Percentiles rank a stretch among this genome's conserved stretches.
Evolutionary conservation across 2,329 filamentous ascomycete genomes (phyloP).

Genomic region (Coniella vitis): DNA sequence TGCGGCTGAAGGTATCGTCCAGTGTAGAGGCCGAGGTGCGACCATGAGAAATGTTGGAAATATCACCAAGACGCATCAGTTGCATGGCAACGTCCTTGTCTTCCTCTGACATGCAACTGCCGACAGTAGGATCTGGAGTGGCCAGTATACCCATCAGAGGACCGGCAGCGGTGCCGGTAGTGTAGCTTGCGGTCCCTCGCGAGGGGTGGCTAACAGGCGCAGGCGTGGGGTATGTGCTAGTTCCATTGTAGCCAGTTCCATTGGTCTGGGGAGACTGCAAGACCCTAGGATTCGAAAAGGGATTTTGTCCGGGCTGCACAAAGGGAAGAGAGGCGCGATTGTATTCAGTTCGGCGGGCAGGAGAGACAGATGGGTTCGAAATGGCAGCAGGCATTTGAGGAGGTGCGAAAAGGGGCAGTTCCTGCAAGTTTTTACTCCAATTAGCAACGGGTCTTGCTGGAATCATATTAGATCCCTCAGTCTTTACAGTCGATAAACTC

Average conservation of each 20-base stretch:
- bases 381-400: conserved; percentile 87
- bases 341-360: conserved; percentile 72
- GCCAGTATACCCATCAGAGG: conserved; percentile 59
- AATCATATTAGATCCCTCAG: background rate
- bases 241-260: conserved; percentile 44
- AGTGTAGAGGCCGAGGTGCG: conserved; percentile 88
- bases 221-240: conserved; percentile 57
- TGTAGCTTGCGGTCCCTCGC: conserved; percentile 55
- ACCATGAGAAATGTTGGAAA: conserved; percentile 87
- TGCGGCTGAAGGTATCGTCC: conserved; percentile 88
- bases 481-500: conserved; percentile 38
- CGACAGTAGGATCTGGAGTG: conserved; percentile 94
- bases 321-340: conserved; percentile 69
- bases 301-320: conserved; percentile 67
- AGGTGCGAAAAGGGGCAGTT: conserved; percentile 90
- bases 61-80: conserved; percentile 90
- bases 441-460: conserved; percentile 6
- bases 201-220: conserved; percentile 55
- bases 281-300: conserved; percentile 69
- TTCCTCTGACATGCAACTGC: conserved; percentile 95
- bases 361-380: conserved; percentile 97
- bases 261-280: conserved; percentile 83
- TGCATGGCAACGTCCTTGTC: conserved; percentile 90
- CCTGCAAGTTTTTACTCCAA: conserved; percentile 44
- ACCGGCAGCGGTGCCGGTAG: conserved; percentile 32